Evolutionary conservation across 768 basidiomycete species (phyloP).

Genomic region (Trametes elegans): DNA sequence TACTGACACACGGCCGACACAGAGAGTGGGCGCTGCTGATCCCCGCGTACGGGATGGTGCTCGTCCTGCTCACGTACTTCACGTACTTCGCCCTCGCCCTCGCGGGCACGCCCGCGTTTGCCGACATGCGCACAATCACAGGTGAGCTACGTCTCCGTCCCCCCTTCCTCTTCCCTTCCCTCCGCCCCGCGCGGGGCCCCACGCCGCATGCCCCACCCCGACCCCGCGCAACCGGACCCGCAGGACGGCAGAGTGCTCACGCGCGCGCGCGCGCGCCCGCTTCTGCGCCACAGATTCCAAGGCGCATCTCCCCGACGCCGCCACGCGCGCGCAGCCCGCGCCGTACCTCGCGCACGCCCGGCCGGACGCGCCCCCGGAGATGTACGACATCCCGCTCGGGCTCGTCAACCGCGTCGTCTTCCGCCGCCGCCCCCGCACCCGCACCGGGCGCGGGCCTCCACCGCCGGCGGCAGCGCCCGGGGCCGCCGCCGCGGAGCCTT

Average conservation of each 20-base stretch:
- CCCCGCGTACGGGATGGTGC: constrained; percentile 72
- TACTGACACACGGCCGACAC: not conserved
- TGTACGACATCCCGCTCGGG: constrained; percentile 83
- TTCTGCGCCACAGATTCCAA: constrained; percentile 49
- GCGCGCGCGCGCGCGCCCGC: constrained; percentile 11
- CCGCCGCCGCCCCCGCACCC: constrained; percentile 12
- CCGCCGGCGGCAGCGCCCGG: too few relatives aligned
- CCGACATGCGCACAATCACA: constrained; percentile 62
- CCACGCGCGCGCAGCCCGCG: not conserved
- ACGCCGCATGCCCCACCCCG: not conserved
- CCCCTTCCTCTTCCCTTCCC: not conserved
- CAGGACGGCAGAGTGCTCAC: constrained; percentile 4
- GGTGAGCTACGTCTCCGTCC: constrained; percentile 41
- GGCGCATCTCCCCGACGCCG: constrained; percentile 44
- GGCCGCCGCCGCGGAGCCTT: not conserved
- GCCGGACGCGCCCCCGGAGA: constrained; percentile 51
- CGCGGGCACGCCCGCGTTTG: constrained; percentile 65
- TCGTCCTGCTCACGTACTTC: constrained; percentile 73
- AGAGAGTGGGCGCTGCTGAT: constrained; percentile 87
- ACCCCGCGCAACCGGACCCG: not conserved
- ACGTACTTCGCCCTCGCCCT: constrained; percentile 76
- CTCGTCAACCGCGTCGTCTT: constrained; percentile 78
- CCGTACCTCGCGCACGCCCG: constrained; percentile 52
- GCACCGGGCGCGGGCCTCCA: too few relatives aligned
- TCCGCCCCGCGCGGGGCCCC: constrained; percentile 4